Percentiles rank a stretch among this genome's conserved stretches.
These are phyloP conservation scores for Pleurotus ostreatus DNA, from an alignment of 768 basidiomycete genomes.

Conservation along the genomic window DNA sequence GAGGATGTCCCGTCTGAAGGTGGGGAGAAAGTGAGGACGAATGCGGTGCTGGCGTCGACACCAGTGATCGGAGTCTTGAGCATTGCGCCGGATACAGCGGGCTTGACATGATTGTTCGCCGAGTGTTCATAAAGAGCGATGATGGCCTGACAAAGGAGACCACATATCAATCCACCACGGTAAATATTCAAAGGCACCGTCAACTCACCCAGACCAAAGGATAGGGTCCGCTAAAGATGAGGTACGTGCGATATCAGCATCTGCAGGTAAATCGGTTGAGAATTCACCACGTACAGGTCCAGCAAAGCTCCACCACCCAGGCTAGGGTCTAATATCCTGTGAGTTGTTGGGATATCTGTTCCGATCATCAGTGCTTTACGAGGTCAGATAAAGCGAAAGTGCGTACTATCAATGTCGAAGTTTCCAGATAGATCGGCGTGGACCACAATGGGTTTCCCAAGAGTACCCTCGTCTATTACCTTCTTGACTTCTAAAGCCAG, in stretches of 20 bases:
- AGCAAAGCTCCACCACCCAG: conserved; percentile 83
- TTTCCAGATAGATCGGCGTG: conserved; percentile 77
- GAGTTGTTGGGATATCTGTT: conserved; percentile 60
- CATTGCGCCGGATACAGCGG: conserved; percentile 68
- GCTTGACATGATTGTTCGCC: conserved; percentile 54
- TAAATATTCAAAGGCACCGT: not conserved
- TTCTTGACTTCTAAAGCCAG: conserved; percentile 60
- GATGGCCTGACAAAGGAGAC: conserved; percentile 48
- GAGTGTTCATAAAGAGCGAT: conserved; percentile 78
- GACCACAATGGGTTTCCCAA: conserved; percentile 64
- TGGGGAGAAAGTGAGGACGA: conserved; percentile 62
- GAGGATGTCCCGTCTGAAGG: conserved; percentile 26
- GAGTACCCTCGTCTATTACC: conserved; percentile 54
- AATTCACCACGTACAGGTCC: conserved; percentile 56
- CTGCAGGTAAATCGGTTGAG: not conserved
- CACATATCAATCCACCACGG: too few species aligned
- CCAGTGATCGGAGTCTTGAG: conserved; percentile 73
- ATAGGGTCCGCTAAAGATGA: conserved; percentile 62
- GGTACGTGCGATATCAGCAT: conserved; percentile 1
- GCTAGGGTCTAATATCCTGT: conserved; percentile 73
- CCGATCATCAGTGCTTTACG: not conserved
- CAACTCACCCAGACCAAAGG: conserved; percentile 69
- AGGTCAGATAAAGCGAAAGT: not conserved
- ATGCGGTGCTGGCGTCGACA: conserved; percentile 76
- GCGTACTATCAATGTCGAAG: conserved; percentile 62